phyloP scores from a whole-genome alignment of 768 basidiomycete species.

The Boletus reticulatus region DNA sequence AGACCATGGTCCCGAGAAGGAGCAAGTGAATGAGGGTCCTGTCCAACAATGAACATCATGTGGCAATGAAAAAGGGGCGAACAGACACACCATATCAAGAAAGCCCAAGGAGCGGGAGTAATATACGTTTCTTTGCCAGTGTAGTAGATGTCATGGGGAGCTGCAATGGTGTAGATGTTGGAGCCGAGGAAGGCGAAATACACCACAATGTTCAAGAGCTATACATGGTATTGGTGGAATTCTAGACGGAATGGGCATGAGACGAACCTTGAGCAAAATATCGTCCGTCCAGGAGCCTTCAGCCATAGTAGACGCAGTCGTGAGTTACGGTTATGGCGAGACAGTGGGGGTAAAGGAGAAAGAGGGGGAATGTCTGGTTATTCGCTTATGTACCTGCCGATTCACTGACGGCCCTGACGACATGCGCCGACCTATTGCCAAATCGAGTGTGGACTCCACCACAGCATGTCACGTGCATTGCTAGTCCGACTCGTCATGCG shows the following conservation, averaged over 20 bases:
- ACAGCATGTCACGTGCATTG: not conserved
- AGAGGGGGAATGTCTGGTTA: constrained; percentile 11
- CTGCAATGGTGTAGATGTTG: constrained; percentile 83
- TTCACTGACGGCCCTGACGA: constrained; percentile 16
- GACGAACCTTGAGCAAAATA: constrained; percentile 71
- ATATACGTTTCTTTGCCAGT: constrained; percentile 85
- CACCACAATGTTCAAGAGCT: constrained; percentile 78
- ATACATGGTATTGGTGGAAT: not conserved
- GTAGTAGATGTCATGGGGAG: constrained; percentile 69
- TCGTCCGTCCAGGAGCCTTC: constrained; percentile 69
- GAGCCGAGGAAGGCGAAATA: constrained; percentile 88
- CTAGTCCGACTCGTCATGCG: not conserved
- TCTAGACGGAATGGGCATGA: not conserved
- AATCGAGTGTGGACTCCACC: not conserved
- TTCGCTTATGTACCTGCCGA: constrained; percentile 27
- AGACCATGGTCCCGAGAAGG: constrained; percentile 87
- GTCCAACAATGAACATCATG: constrained; percentile 14
- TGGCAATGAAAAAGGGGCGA: not conserved
- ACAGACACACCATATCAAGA: constrained; percentile 74
- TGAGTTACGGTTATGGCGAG: not conserved
- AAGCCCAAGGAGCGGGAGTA: constrained; percentile 92
- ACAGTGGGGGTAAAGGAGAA: constrained; percentile 10
- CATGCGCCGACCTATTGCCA: constrained; percentile 13
- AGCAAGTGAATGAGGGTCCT: constrained; percentile 90
- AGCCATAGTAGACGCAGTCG: constrained; percentile 41